Evolutionary conservation across 768 basidiomycete genomes (phyloP), one percentile per base, ranked within the genome.

Genomic region (Pleurotus djamor): DNA sequence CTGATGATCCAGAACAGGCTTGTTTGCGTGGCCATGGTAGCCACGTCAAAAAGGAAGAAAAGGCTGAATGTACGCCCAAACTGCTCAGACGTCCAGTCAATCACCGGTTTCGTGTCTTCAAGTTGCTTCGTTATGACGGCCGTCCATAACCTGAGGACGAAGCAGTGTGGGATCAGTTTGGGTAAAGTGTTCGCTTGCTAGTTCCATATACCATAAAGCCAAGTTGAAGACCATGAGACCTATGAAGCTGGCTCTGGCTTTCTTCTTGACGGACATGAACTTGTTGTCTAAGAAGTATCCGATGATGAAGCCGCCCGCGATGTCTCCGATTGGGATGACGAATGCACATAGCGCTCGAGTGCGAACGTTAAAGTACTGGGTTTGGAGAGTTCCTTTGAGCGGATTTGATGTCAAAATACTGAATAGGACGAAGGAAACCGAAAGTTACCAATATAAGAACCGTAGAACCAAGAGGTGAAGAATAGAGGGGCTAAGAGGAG

Each of bases 401-500:
- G 52, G 16, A 16, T n/a, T 35, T 12, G 6, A 17, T 21, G 9
- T 17, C 14, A 33, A 28, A 43, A 37, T 9, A 44, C n/a, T 32
- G 47, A 17, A 5, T 12, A 34, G n/a, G 28, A 36, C 37, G 28
- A 47, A 16, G 49, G 8, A 47, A 4, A 45, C 8, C 10, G 44
- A 57, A 10, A 44, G 59, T 52, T 28, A 64, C 66, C 71, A 33
- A 70, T 70, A 51, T 73, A 72, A 4, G 67, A 68, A 13, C 68
- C 69, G 43, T 71, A 73, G 58, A 73, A 73, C 72, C 72, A 73
- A 6, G 68, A 70, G 1, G 71, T 72, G 61, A 73, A 73, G 58
- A 73, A 72, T 6, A 72, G 60, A 2, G 71, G 71, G 59, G 69
- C 71, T 5, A 72, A 63, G 3, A 71, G 65, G 21, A 72, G 68